phyloP scores from a whole-genome alignment of 768 basidiomycete genomes.

The Arthromyces matolae region DNA sequence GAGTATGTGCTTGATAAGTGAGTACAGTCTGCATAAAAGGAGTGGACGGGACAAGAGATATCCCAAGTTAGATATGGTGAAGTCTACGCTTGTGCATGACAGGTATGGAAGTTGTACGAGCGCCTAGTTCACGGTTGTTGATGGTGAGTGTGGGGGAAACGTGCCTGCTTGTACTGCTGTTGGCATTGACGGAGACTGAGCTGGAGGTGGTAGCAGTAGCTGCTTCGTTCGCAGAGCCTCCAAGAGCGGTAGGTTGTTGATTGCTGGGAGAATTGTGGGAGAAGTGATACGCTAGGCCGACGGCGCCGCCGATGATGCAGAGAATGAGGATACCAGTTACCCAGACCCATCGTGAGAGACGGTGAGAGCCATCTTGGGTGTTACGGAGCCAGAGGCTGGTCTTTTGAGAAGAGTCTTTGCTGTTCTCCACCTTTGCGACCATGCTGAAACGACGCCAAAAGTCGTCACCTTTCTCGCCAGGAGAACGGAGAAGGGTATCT shows the following conservation, averaged over 20 bases:
- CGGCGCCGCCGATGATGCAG: conserved; percentile 47
- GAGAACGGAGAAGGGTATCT: conserved; percentile 59
- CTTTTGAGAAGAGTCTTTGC: conserved; percentile 35
- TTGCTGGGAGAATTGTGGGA: conserved; percentile 48
- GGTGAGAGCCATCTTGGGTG: conserved; percentile 49
- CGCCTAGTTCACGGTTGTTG: conserved; percentile 22
- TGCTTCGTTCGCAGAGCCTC: conserved; percentile 54
- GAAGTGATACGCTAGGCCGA: conserved; percentile 58
- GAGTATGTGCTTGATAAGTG: background rate
- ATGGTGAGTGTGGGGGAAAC: conserved; percentile 65
- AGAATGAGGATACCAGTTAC: conserved; percentile 58
- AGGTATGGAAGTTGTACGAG: background rate
- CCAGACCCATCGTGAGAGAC: conserved; percentile 68
- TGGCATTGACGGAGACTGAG: conserved; percentile 11
- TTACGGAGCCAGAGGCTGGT: conserved; percentile 68
- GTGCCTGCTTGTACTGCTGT: conserved; percentile 25
- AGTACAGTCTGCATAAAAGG: conserved; percentile 3
- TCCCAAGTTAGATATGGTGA: conserved; percentile 2
- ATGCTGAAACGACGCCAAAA: conserved; percentile 88
- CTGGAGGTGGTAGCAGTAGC: conserved; percentile 17
- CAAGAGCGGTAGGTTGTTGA: conserved; percentile 56
- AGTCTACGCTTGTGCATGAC: conserved; percentile 9
- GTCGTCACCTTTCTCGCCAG: conserved; percentile 75
- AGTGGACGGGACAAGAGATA: conserved; percentile 7
- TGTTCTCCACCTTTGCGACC: conserved; percentile 65